Base-by-base conservation (phyloP, 768 basidiomycete species). In the Kwoniella sp. region DNA sequence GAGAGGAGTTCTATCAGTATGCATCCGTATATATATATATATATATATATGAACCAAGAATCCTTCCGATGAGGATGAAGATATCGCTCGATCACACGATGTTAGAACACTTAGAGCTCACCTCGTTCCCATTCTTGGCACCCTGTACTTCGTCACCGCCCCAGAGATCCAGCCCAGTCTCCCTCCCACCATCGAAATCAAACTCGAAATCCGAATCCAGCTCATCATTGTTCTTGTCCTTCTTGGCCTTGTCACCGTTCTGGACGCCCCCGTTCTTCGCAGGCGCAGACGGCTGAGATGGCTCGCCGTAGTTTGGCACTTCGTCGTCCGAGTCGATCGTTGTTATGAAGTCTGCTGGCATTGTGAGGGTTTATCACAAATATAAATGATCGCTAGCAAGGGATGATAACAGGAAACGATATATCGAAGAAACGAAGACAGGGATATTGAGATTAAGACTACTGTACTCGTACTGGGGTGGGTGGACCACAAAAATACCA, bases 131-230 rank as follows among this genome's bases (percentile, higher is more conserved):
- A 84, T 86, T 79, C 85, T 89, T 58, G 82, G 83, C 87, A 85
- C 48, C 83, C 84, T 60, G 48, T 1, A 73, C 80, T 86, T 85
- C 29, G 88, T 86, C 36, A 85, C 71, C 73, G 88, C 89, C 52
- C 83, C 78, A n/a, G 7, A 71, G 57, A 26, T 74, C 71, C n/a
- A 83, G 59, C 37, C 81, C 82, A 24, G 87, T 78, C 46, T 89
- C 17, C 79, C 88, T 88, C 25, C 86, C 86, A 75, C 91, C 89
- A 44, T 84, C 84, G 17, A 88, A 70, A 79, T 92, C 91, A 74
- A 97, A 95, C 33, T 85, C 83, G 75, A 95, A 92, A 58, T 88
- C 88, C 15, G 89, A 90, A 79, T 95, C 85, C 40, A 97, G 83
- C 33, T 74, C 73, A 25, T 77, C 73, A n/a, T 64, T 55, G 53